Conservation (phyloP, 2,329 filamentous ascomycete species). For the Pyrenochaeta sp. region DNA sequence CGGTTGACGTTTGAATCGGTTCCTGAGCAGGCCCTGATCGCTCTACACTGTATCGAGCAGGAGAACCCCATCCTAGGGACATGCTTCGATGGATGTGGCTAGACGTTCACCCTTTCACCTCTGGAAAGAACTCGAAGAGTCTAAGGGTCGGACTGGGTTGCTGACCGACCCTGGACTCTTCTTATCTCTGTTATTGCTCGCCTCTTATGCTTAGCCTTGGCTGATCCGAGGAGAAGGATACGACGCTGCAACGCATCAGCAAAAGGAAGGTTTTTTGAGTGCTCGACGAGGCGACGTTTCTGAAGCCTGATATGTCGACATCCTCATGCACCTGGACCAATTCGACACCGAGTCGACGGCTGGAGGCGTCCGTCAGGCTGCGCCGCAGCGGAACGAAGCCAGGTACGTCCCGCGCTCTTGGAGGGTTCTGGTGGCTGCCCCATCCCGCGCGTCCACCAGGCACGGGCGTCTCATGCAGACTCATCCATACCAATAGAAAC, state of each 20-base stretch:
- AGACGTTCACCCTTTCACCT: not conserved
- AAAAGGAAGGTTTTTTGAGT: not conserved
- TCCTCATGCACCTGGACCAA: not conserved
- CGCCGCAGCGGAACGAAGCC: slow-evolving; percentile 1
- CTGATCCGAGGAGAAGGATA: not conserved
- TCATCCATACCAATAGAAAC: slow-evolving; percentile 4
- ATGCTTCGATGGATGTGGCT: not conserved
- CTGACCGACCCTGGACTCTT: not conserved
- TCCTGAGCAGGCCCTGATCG: not conserved
- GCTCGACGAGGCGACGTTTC: not conserved
- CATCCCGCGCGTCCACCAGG: slow-evolving; percentile 7
- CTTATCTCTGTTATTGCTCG: slow-evolving; percentile 2
- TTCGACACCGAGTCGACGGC: slow-evolving; percentile 6
- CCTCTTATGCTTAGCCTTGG: not conserved
- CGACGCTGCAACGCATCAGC: not conserved
- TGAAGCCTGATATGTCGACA: not conserved
- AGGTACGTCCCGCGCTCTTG: slow-evolving; percentile 4
- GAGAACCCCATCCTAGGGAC: not conserved
- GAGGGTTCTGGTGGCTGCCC: slow-evolving; percentile 3
- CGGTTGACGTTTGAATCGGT: too few species aligned
- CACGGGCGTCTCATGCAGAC: slow-evolving; percentile 3
- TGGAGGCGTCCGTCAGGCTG: slow-evolving; percentile 5
- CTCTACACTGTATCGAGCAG: not conserved
- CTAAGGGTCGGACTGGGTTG: not conserved
- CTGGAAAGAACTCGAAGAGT: not conserved